Conservation (phyloP, 2,329 filamentous ascomycete genomes). For the Escovopsis sp. region DNA sequence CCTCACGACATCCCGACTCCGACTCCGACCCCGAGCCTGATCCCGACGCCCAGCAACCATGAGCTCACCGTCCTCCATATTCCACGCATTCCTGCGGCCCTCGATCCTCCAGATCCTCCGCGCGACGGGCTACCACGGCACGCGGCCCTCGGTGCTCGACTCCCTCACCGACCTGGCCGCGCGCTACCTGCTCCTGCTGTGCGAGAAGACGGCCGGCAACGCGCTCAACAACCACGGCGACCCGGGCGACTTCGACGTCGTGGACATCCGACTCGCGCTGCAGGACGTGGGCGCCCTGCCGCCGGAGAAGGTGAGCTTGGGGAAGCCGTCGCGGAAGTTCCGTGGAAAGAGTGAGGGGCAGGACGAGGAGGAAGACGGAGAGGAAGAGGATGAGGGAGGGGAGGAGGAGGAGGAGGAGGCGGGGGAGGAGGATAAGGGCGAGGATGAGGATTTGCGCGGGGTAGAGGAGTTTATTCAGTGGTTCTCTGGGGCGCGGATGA, state of each 20-base stretch:
- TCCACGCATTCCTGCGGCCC: constrained; percentile 70
- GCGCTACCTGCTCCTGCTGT: constrained; percentile 64
- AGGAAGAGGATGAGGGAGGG: too few species aligned
- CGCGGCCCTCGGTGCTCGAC: constrained; percentile 70
- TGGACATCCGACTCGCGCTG: constrained; percentile 75
- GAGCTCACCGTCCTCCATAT: constrained; percentile 33
- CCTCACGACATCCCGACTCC: too few species aligned
- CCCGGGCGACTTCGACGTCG: constrained; percentile 34
- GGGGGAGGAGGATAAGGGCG: constrained; percentile 20
- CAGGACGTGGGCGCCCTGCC: constrained; percentile 64
- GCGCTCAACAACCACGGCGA: constrained; percentile 53
- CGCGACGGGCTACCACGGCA: constrained; percentile 76
- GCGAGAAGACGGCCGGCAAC: constrained; percentile 56
- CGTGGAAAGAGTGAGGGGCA: too few species aligned
- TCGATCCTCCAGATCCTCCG: constrained; percentile 83
- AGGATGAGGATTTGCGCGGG: constrained; percentile 66
- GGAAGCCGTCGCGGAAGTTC: too few species aligned
- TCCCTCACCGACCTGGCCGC: constrained; percentile 75
- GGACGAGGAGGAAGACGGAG: too few species aligned
- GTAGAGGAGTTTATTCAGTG: constrained; percentile 67
- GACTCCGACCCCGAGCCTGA: too few species aligned
- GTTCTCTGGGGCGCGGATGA: constrained; percentile 60
- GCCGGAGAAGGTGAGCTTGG: constrained; percentile 43
- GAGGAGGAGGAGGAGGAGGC: too few species aligned
- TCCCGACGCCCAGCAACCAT: constrained; percentile 18